Evolutionary conservation across 2,329 filamentous ascomycete genomes (phyloP), one percentile per base, ranked within the genome.

Genomic region (Aspergillus luchuensis): DNA sequence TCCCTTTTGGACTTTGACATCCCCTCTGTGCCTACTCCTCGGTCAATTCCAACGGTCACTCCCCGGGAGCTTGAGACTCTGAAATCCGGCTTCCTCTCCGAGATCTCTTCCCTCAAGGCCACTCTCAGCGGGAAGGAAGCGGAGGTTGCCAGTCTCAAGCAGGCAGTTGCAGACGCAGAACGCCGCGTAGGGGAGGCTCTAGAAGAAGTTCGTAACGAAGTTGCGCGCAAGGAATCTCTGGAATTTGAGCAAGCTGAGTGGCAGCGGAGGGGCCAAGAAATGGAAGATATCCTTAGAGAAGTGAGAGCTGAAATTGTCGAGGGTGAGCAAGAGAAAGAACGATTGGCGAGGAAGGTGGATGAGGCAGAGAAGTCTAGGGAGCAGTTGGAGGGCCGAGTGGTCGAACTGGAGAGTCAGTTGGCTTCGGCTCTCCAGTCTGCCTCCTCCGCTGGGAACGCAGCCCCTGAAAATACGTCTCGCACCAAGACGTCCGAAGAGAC

Each of bases 51-150:
- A 0, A 91, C 89, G 8, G 90, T 98, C 67, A 97, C 93, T 2
- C 91, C 95, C 1, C 88, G 95, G 36, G 95, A 99, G 78, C 82
- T 98, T 2, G 95, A 99, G 74, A 91, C 90, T 13, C 83, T 98
- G 62, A 98, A 98, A 75, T 97, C 93, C 0, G 86, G 85, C 23
- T 96, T 96, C 69, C 84, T 96, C 55, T 96, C 93, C 0, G 91
- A 98, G 73, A 96, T 99, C 61, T 96, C 92, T 63, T 92, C 91
- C n/a, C 85, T 99, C 17, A 95, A 91, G 72, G 95, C 95, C 3
- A 94, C 91, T 8, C 82, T 99, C 8, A 93, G 89, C 69, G 95
- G 95, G 52, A 96, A 95, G 71, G 94, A 98, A 74, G 94, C 94
- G 5, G 93, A 98, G 75, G 91, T 95, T 38, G 84, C 88, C 54